Percentiles rank a stretch among this genome's conserved stretches.
Evolutionary conservation across 768 basidiomycete genomes (phyloP).

Genomic region (Leccinum incarnatum): DNA sequence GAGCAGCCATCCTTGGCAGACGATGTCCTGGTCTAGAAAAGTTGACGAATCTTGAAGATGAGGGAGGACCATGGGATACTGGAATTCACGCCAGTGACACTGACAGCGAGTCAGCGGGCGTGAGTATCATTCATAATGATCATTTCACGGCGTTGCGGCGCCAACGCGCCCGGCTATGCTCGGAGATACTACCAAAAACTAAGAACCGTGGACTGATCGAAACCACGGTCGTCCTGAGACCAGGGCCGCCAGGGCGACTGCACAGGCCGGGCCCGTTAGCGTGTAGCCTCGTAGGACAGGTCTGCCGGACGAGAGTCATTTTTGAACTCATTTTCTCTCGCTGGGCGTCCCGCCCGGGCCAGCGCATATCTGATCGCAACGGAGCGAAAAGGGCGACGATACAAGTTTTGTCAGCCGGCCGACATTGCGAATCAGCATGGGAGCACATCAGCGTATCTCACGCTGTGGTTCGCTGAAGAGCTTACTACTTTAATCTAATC

Average conservation of each 20-base stretch:
- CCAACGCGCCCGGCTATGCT: constrained; percentile 1
- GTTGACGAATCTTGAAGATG: constrained; percentile 8
- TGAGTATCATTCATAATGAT: neutral
- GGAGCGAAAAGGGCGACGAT: neutral
- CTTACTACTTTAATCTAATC: constrained; percentile 25
- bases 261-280: neutral
- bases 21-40: constrained; percentile 26
- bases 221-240: neutral
- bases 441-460: constrained; percentile 21
- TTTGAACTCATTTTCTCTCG: constrained; percentile 13
- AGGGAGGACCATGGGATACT: constrained; percentile 14
- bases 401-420: constrained; percentile 1
- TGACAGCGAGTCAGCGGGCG: neutral
- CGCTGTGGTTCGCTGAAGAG: constrained; percentile 10
- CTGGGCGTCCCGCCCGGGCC: neutral
- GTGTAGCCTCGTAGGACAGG: constrained; percentile 4
- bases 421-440: constrained; percentile 10
- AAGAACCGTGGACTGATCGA: neutral
- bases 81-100: neutral
- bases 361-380: neutral
- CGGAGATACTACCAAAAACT: constrained; percentile 12
- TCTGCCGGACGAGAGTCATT: neutral
- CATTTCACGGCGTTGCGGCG: neutral
- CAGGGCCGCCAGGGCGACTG: neutral
- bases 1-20: constrained; percentile 75